Percentiles rank a stretch among this genome's conserved stretches.
phyloP scores from a whole-genome alignment of 495 filamentous ascomycete species.

The Oidiodendron maius region DNA sequence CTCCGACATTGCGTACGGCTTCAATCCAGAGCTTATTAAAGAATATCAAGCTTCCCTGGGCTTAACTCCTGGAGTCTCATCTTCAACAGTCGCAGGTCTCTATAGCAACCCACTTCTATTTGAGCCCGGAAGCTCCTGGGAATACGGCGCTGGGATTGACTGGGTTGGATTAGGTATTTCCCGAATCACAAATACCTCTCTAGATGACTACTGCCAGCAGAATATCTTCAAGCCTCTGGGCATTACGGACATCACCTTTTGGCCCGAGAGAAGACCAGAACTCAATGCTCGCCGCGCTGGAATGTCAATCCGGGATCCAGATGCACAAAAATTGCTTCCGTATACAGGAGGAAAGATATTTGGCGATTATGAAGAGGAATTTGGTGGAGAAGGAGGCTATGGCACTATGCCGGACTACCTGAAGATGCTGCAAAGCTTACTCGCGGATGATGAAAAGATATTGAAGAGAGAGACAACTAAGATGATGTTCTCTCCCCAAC shows the following conservation, averaged over 20 bases:
- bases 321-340: slow-evolving; percentile 22
- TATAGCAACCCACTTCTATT: slow-evolving; percentile 35
- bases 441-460: slow-evolving; percentile 37
- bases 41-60: neutral
- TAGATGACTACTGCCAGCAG: slow-evolving; percentile 50
- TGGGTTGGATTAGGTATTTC: slow-evolving; percentile 50
- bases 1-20: slow-evolving; percentile 11
- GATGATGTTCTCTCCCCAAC: slow-evolving; percentile 37
- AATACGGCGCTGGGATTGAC: slow-evolving; percentile 40
- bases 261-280: slow-evolving; percentile 33
- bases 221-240: slow-evolving; percentile 52
- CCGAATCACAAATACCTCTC: slow-evolving; percentile 38
- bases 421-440: slow-evolving; percentile 38
- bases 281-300: slow-evolving; percentile 27
- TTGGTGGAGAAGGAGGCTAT: slow-evolving; percentile 42
- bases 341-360: slow-evolving; percentile 15
- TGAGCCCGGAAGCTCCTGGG: slow-evolving; percentile 45
- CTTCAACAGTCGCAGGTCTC: neutral
- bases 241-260: slow-evolving; percentile 45
- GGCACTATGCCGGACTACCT: slow-evolving; percentile 30
- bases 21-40: neutral
- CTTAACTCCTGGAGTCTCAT: too few relatives aligned
- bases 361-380: neutral
- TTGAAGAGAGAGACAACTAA: slow-evolving; percentile 34
- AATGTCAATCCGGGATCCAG: slow-evolving; percentile 25